Base-by-base conservation (phyloP, 2,329 filamentous ascomycete species). In the Stemphylium vesicarium region DNA sequence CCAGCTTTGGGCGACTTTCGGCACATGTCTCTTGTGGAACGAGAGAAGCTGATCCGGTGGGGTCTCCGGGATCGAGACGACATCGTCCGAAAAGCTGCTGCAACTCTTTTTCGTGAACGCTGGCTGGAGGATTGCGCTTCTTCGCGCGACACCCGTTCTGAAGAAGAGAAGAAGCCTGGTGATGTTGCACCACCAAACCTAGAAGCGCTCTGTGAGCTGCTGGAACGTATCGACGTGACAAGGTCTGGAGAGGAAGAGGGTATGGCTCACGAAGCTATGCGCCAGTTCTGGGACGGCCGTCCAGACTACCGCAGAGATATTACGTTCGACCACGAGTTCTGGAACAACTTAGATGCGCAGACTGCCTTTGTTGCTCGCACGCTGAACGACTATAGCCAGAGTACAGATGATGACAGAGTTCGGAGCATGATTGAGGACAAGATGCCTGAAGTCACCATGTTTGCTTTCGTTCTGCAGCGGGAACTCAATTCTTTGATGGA, bases 111-210 rank as follows among this genome's bases (percentile, higher is more conserved):
- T 78, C 87, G 90, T 57, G 93, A 97, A 70, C 86, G 92, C n/a
- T 99, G 95, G 95, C 94, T 99, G 57, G 94, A 98, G 71, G 92
- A 98, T 70, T 97, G 93, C 66, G 92, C 90, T 5, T 88, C 88
- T 2, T 81, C 84, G 1, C 80, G 82, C 7, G 84, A 87, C 33
- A 81, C 82, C 15, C 85, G 85, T 9, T 84, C 84, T 26, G 82
- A 83, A 42, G 81, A 83, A 4, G 80, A 81, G 41, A 76, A 66
- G 41, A 78, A 84, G 5, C 82, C 84, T 1, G 82, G 65, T 12
- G 65, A 69, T 32, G 57, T 68, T 15, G 64, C 66, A 2, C 69
- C 72, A 5, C 74, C 74, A 9, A 94, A 83, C 56, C 84, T 95
- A 9, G 88, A 94, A n/a, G 92, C 90, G 0, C 81, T 99, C 5